Percentiles rank a stretch among this genome's conserved stretches.
These are phyloP conservation scores for Aspergillus ochraceoroseus DNA, from an alignment of 2,329 filamentous ascomycete species.

Conservation along the genomic window DNA sequence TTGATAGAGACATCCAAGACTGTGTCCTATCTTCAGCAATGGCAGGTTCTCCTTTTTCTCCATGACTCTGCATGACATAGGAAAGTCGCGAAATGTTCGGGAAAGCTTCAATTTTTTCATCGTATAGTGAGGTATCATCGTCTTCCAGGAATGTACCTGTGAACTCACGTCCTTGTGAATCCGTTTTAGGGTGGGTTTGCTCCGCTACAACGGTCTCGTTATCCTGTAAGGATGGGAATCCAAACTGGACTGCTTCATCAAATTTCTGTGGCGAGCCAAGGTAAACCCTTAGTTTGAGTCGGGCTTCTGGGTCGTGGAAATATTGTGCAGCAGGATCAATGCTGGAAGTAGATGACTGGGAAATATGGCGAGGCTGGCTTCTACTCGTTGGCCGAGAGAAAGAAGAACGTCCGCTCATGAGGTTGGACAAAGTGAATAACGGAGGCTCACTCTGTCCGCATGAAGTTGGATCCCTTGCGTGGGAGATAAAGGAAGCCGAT, in stretches of 20 bases:
- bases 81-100: constrained; percentile 13
- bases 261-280: constrained; percentile 90
- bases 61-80: constrained; percentile 12
- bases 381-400: constrained; percentile 40
- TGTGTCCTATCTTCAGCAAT: constrained; percentile 18
- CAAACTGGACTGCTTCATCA: constrained; percentile 90
- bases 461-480: constrained; percentile 25
- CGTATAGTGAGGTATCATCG: constrained; percentile 43
- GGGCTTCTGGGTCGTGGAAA: constrained; percentile 85
- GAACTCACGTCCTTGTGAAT: constrained; percentile 44
- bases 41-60: constrained; percentile 15
- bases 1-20: constrained; percentile 22
- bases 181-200: constrained; percentile 23
- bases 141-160: constrained; percentile 50
- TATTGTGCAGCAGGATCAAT: constrained; percentile 71
- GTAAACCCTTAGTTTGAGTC: constrained; percentile 78
- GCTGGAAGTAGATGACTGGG: constrained; percentile 48
- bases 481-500: constrained; percentile 41
- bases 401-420: constrained; percentile 27
- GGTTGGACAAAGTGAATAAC: constrained; percentile 26
- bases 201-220: constrained; percentile 27
- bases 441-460: constrained; percentile 44
- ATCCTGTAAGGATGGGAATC: constrained; percentile 60
- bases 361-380: constrained; percentile 54
- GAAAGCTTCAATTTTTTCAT: constrained; percentile 29